A percentile compares a stretch with the other conserved stretches of the same genome.
phyloP scores from a whole-genome alignment of 768 basidiomycete genomes.

The Leucosporidium scottii region DNA sequence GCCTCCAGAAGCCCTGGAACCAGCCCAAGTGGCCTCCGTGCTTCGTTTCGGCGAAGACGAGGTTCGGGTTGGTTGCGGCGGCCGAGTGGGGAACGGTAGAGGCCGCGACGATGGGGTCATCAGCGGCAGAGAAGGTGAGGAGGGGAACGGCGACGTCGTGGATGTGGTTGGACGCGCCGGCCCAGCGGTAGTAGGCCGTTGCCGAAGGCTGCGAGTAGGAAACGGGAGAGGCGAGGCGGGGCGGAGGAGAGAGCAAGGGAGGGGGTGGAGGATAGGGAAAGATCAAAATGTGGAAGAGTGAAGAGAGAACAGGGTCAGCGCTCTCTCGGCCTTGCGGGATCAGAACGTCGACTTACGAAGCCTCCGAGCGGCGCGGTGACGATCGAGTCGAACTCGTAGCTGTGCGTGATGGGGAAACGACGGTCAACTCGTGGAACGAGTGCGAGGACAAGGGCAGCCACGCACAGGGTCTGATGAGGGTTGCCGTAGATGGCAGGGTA shows the following conservation, averaged over 20 bases:
- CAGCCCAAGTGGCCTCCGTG: slow-evolving; percentile 74
- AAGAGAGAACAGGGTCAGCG: too few relatives aligned
- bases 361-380: slow-evolving; percentile 49
- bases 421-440: background rate
- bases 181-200: slow-evolving; percentile 50
- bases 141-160: slow-evolving; percentile 61
- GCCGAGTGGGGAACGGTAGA: slow-evolving; percentile 41
- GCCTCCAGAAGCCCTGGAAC: slow-evolving; percentile 46
- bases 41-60: slow-evolving; percentile 57
- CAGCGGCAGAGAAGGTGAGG: slow-evolving; percentile 64
- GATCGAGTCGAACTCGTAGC: slow-evolving; percentile 49
- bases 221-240: background rate
- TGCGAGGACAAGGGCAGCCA: background rate
- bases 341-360: slow-evolving; percentile 14
- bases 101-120: slow-evolving; percentile 68
- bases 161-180: slow-evolving; percentile 57
- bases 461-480: slow-evolving; percentile 29
- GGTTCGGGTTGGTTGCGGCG: slow-evolving; percentile 41
- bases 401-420: background rate
- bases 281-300: too few relatives aligned
- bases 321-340: too few relatives aligned
- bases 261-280: too few relatives aligned
- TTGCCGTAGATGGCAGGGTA: slow-evolving; percentile 29
- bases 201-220: slow-evolving; percentile 48
- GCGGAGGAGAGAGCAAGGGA: background rate